These are phyloP conservation scores for Geotrichum candidum DNA, from an alignment of 1,139 yeast genomes.

Conservation along the genomic window DNA sequence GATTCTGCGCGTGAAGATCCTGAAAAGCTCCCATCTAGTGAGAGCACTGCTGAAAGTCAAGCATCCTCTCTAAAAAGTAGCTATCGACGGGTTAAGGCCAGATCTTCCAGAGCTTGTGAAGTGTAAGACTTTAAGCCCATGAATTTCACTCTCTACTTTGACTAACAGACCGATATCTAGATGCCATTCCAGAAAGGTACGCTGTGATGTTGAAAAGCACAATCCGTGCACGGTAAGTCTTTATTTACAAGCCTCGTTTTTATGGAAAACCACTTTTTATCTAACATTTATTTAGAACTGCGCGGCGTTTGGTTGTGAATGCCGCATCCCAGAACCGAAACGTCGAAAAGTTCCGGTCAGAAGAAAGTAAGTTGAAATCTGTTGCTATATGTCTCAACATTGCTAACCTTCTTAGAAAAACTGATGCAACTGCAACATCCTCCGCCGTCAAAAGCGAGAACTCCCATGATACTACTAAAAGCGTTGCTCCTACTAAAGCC, in stretches of 20 bases:
- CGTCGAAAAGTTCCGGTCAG: slow-evolving; percentile 23
- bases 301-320: slow-evolving; percentile 69
- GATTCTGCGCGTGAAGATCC: background rate
- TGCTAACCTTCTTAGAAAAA: background rate
- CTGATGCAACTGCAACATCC: background rate
- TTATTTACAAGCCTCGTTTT: background rate
- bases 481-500: background rate
- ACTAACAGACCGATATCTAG: slow-evolving; percentile 20
- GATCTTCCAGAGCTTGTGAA: slow-evolving; percentile 33
- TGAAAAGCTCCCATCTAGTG: slow-evolving; percentile 16
- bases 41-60: background rate
- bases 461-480: background rate
- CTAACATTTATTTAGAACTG: slow-evolving; percentile 41
- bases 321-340: slow-evolving; percentile 52
- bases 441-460: background rate
- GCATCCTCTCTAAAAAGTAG: slow-evolving; percentile 13
- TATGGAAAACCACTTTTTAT: background rate
- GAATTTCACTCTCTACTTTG: background rate
- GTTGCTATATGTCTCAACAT: background rate
- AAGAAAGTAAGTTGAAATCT: slow-evolving; percentile 29
- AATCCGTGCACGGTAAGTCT: slow-evolving; percentile 58
- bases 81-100: slow-evolving; percentile 30
- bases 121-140: slow-evolving; percentile 29
- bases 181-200: slow-evolving; percentile 63
- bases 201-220: slow-evolving; percentile 64